Base-by-base conservation (phyloP, 1,284 basidiomycete species). In the Microbotryum silenes-acaulis region DNA sequence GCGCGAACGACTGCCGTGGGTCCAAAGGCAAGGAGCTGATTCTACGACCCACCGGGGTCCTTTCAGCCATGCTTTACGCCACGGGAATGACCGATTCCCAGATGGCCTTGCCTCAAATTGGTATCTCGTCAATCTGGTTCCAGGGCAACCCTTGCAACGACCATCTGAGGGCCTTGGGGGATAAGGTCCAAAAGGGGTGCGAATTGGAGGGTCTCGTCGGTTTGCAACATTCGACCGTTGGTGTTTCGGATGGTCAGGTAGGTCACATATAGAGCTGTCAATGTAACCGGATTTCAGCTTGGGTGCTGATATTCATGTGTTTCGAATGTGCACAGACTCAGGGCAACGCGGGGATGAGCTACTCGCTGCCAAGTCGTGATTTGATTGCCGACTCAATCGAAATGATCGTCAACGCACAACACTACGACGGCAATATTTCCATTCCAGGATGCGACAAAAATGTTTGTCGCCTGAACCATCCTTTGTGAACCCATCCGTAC, bases 361-460 rank as follows among this genome's bases (percentile, higher is more conserved):
- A 90, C 76, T 89, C 87, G 53, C 79, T 92, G 23, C 90, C 90
- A 14, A 88, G 83, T 77, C 85, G 90, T 59, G 90, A 93, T 73
- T 74, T 92, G 57, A 92, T 93, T 68, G 89, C 89, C 25, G 90
- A 91, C 73, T 90, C 88, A 21, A 85, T 91, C 62, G 89, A 91
- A 78, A 83, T 87, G 50, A 59, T 58, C 37, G 52, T 62, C 21
- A 25, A 44, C n/a, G 61, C 57, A 20, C 56, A 57, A 44, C 20
- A n/a, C 12, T 59, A 58, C 46, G 61, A 59, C n/a, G 52, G 51
- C 37, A 53, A 54, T 27, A 57, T 62, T 45, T 31, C 16, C 10
- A 12, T 62, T 21, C 57, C 51, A 6, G 68, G 72, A 1, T 27
- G 27, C 27, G 27, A 27, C 27, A 27, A 27, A 4, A 27, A 27